Conservation (phyloP, 768 basidiomycete genomes). For the Mrakia blollopis region DNA sequence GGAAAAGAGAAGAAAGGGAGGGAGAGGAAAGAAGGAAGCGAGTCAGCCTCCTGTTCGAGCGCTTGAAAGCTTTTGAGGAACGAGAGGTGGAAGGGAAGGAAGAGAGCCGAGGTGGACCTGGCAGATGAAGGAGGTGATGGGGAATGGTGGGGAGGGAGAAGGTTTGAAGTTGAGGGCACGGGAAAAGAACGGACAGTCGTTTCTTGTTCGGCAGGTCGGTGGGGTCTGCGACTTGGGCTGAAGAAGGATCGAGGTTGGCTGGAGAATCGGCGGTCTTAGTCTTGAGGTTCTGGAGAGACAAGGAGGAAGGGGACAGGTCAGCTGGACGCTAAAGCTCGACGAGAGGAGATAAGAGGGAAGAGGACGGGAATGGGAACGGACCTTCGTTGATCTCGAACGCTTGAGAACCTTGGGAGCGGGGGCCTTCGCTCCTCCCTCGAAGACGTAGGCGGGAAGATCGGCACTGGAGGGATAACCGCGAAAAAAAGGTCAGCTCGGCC, state of each 20-base stretch:
- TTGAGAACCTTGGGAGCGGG: slow-evolving; percentile 30
- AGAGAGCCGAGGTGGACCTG: background rate
- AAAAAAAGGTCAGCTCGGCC: no score
- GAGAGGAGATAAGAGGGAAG: background rate
- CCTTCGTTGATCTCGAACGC: slow-evolving; percentile 29
- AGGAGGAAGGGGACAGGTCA: no score
- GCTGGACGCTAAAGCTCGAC: background rate
- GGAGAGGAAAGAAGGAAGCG: no score
- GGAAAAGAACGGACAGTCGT: slow-evolving; percentile 25
- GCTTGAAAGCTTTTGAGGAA: background rate
- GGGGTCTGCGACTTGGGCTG: background rate
- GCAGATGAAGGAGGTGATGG: background rate
- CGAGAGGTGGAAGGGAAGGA: background rate
- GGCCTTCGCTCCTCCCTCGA: slow-evolving; percentile 23
- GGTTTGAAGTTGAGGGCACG: background rate
- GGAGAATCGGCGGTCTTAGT: slow-evolving; percentile 7
- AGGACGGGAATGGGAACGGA: background rate
- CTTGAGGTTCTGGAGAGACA: background rate
- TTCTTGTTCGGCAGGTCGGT: slow-evolving; percentile 30
- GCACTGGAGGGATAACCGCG: slow-evolving; percentile 3
- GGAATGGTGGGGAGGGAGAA: no score
- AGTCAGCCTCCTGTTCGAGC: no score
- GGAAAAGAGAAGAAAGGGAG: background rate
- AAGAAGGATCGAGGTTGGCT: background rate
- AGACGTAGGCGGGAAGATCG: slow-evolving; percentile 31